Evolutionary conservation across 805 yeast species (phyloP).

Genomic region (Pichia californica): DNA sequence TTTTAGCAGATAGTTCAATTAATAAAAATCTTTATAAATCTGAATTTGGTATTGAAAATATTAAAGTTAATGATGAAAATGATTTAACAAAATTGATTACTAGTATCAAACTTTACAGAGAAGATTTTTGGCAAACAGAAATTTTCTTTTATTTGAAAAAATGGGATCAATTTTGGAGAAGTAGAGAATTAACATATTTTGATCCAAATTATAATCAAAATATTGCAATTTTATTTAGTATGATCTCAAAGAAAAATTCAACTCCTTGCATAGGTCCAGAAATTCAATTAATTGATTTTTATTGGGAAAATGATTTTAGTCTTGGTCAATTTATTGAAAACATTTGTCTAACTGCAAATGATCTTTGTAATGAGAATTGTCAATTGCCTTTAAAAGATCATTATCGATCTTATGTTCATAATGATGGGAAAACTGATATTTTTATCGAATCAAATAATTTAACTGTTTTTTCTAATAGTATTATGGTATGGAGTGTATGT

Average conservation of each 20-base stretch:
- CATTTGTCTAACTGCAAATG: conserved; percentile 58
- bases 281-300: conserved; percentile 74
- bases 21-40: conserved; percentile 1
- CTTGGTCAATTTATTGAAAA: conserved; percentile 86
- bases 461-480: conserved; percentile 54
- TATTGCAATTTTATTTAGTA: conserved; percentile 70
- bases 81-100: conserved; percentile 35
- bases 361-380: conserved; percentile 76
- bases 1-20: not conserved
- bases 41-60: conserved; percentile 12
- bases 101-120: conserved; percentile 24
- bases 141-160: conserved; percentile 40
- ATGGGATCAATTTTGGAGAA: conserved; percentile 56
- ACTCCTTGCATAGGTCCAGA: conserved; percentile 94
- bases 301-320: conserved; percentile 85
- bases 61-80: conserved; percentile 5
- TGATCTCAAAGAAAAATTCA: conserved; percentile 75
- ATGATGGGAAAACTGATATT: conserved; percentile 74
- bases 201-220: conserved; percentile 74
- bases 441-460: conserved; percentile 56
- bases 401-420: conserved; percentile 83
- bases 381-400: conserved; percentile 66
- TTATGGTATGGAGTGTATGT: conserved; percentile 90
- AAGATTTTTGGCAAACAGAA: conserved; percentile 26
- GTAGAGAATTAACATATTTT: conserved; percentile 41